Base-by-base conservation (phyloP, 2,329 filamentous ascomycete species). In the Aspergillus pseudonomiae region DNA sequence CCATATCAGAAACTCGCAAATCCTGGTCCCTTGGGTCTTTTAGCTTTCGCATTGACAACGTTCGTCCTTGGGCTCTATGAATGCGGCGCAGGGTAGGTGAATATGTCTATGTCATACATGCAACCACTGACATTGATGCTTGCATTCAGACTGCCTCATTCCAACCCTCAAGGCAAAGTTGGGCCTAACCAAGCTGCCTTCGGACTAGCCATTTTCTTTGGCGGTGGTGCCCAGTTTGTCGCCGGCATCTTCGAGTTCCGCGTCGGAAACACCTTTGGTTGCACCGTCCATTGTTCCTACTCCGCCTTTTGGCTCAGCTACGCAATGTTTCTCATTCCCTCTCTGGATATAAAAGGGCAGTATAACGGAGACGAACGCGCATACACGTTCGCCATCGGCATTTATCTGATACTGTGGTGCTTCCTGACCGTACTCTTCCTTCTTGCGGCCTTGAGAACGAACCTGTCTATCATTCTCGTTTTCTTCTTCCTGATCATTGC, bases 11-110 rank as follows among this genome's bases (percentile, higher is more conserved):
- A 83, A 65, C 81, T 86, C 71, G 86, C 81, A 73, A 88, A 88
- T 74, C 86, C 86, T 54, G 85, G 85, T 63, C 86, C 86, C 11
- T 80, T 88, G 26, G 86, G 86, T 61, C 81, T 88, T 54, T 83
- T 86, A 57, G 86, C 85, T 77, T 90, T 90, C 76, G 86, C 87
- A n/a, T 73, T 88, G 67, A 89, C 88, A 11, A 89, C 87, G 11
- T 89, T 90, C 71, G 81, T 87, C 16, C 81, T 90, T 41, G 82
- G 81, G 30, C 71, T 85, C 1, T 81, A 81, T 65, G 75, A 81
- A 58, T 81, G 79, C 59, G 80, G 80, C 60, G 80, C 77, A 64
- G 79, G 79, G 86, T 87, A 80, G 24, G 43, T 46, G 43, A 3
- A 6, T 68, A 82, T 36, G 7, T 30, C 32, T 16, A 21, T 46